Conservation (phyloP, 176 grass and related monocot genomes). For the Tillandsia fasciculata region DNA sequence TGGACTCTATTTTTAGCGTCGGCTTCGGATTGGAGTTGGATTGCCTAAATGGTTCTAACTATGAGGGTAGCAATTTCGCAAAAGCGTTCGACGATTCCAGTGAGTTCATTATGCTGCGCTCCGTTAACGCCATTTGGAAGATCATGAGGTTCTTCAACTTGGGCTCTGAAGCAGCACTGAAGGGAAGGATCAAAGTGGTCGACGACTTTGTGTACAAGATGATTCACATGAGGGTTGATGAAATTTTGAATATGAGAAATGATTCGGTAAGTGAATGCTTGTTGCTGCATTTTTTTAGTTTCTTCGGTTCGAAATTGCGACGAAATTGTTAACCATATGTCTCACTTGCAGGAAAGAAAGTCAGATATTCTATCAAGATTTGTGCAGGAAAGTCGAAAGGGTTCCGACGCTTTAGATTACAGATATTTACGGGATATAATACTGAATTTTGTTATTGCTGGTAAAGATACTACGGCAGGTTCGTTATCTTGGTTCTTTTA, state of each 20-base stretch:
- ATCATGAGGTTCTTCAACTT: conserved; percentile 27
- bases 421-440: conserved; percentile 59
- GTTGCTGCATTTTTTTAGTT: neutral
- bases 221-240: conserved; percentile 17
- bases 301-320: no score
- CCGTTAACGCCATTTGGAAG: conserved; percentile 51
- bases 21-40: conserved; percentile 45
- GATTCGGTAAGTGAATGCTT: conserved; percentile 11
- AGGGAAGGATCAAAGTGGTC: conserved; percentile 27
- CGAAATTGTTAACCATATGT: neutral
- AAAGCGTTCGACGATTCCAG: conserved; percentile 59
- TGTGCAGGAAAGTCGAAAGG: conserved; percentile 9
- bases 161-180: conserved; percentile 31
- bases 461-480: conserved; percentile 51
- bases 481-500: conserved; percentile 54
- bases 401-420: conserved; percentile 25
- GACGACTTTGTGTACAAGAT: conserved; percentile 45
- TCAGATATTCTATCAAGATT: conserved; percentile 49
- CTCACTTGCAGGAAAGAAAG: neutral
- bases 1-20: conserved; percentile 61
- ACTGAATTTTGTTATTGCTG: conserved; percentile 47
- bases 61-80: conserved; percentile 37
- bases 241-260: conserved; percentile 8
- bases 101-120: conserved; percentile 40
- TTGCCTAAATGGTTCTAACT: conserved; percentile 11